Evolutionary conservation across 2,329 filamentous ascomycete species (phyloP).

Genomic region (Clonostachys solani): DNA sequence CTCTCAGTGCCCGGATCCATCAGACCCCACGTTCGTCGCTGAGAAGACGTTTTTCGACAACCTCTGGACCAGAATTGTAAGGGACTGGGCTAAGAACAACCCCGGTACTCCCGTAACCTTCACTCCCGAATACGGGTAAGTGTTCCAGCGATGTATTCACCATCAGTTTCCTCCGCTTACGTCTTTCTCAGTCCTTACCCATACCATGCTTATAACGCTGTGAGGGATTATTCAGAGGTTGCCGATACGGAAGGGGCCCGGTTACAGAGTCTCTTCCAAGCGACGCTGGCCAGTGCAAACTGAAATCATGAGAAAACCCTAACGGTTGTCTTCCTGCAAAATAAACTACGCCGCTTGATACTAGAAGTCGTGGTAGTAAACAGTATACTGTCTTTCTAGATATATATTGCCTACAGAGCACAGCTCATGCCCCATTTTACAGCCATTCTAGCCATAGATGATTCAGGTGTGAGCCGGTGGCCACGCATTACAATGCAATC

Average conservation of each 20-base stretch:
- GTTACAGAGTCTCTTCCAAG: slow-evolving; percentile 10
- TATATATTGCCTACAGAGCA: too few species aligned
- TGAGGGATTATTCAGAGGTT: slow-evolving; percentile 11
- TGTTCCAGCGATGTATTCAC: not conserved
- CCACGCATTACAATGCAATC: too few species aligned
- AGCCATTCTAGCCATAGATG: too few species aligned
- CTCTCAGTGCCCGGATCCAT: slow-evolving; percentile 26
- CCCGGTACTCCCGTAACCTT: not conserved
- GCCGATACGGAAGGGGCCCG: slow-evolving; percentile 14
- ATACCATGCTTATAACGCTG: slow-evolving; percentile 13
- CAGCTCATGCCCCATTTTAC: too few species aligned
- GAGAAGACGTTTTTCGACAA: slow-evolving; percentile 24
- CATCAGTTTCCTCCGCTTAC: too few species aligned
- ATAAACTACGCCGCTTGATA: too few species aligned
- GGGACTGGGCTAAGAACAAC: slow-evolving; percentile 1
- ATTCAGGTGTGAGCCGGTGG: too few species aligned
- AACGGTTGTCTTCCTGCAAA: too few species aligned
- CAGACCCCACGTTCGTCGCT: slow-evolving; percentile 15
- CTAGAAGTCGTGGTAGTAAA: too few species aligned
- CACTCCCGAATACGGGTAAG: slow-evolving; percentile 5
- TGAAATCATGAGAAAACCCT: too few species aligned
- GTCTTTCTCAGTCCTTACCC: slow-evolving; percentile 11
- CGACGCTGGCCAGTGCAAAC: too few species aligned
- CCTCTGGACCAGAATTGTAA: slow-evolving; percentile 11
- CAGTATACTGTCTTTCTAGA: too few species aligned